Evolutionary conservation across 495 filamentous ascomycete genomes (phyloP).

Genomic region (Penicillium paradoxum): DNA sequence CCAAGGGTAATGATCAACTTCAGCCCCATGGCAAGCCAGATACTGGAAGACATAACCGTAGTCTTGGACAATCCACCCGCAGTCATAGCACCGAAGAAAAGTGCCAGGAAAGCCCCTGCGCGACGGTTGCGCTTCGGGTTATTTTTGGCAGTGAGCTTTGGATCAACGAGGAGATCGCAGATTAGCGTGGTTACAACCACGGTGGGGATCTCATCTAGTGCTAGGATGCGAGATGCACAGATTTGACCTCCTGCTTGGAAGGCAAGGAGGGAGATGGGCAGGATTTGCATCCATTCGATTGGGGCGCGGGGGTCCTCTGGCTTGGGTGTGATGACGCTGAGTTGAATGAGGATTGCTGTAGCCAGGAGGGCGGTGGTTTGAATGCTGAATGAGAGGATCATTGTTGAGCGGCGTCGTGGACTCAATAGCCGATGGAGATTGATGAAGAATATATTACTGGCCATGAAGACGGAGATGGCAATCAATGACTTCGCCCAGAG

Average conservation of each 20-base stretch:
- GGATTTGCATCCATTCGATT: conserved; percentile 33
- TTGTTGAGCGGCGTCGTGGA: conserved; percentile 43
- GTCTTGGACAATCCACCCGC: conserved; percentile 33
- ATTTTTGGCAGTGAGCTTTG: conserved; percentile 18
- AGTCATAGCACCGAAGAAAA: conserved; percentile 38
- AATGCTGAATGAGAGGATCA: conserved; percentile 51
- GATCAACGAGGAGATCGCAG: conserved; percentile 51
- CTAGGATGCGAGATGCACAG: conserved; percentile 52
- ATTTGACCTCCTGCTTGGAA: conserved; percentile 71
- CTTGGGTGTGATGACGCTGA: conserved; percentile 29
- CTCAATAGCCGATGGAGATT: conserved; percentile 24
- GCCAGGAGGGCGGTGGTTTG: conserved; percentile 50
- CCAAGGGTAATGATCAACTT: conserved; percentile 28
- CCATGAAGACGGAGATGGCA: conserved; percentile 29
- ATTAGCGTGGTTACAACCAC: conserved; percentile 65
- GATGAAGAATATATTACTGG: conserved; percentile 35
- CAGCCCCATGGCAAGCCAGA: conserved; percentile 37
- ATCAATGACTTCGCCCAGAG: conserved; percentile 42
- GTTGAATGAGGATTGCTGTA: conserved; percentile 50
- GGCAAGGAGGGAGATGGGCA: conserved; percentile 54
- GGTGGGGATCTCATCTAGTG: conserved; percentile 63
- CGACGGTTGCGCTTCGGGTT: conserved; percentile 34
- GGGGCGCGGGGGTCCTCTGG: conserved; percentile 33
- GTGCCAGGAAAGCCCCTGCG: conserved; percentile 28
- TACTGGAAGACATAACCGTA: conserved; percentile 25